phyloP scores from a whole-genome alignment of 148 eudicot genomes.

The Suaeda aralocaspica region DNA sequence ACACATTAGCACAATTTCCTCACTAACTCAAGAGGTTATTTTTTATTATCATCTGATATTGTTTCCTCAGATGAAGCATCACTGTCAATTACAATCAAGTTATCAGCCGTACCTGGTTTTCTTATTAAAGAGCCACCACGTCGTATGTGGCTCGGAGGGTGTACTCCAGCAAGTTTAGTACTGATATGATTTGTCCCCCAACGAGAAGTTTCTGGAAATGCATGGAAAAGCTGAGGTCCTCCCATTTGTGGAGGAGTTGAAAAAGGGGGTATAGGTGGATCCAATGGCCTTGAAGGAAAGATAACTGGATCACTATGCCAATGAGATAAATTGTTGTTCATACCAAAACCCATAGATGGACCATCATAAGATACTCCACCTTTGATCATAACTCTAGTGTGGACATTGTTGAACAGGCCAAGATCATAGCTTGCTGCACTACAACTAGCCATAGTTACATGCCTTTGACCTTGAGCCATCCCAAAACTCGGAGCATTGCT shows the following conservation, averaged over 20 bases:
- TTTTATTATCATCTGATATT: slow-evolving; percentile 41
- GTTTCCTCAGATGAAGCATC: slow-evolving; percentile 61
- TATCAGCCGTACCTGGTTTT: slow-evolving; percentile 16
- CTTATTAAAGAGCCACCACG: background rate
- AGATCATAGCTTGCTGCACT: slow-evolving; percentile 9
- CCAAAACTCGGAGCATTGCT: slow-evolving; percentile 16
- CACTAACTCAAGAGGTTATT: slow-evolving; percentile 12
- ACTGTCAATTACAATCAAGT: slow-evolving; percentile 40
- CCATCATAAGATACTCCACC: slow-evolving; percentile 15
- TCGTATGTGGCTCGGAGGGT: background rate
- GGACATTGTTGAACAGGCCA: slow-evolving; percentile 20
- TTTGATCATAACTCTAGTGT: slow-evolving; percentile 13
- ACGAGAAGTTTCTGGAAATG: slow-evolving; percentile 21
- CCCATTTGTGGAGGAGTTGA: slow-evolving; percentile 27
- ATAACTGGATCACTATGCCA: slow-evolving; percentile 38
- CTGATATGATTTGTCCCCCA: slow-evolving; percentile 11
- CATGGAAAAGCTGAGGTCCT: slow-evolving; percentile 20
- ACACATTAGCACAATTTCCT: slow-evolving; percentile 3
- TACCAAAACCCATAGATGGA: slow-evolving; percentile 11
- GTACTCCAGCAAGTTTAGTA: slow-evolving; percentile 3
- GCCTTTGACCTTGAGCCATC: slow-evolving; percentile 18
- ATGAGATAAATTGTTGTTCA: slow-evolving; percentile 28
- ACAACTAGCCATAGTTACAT: slow-evolving; percentile 21
- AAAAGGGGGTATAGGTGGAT: slow-evolving; percentile 18
- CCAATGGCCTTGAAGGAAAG: slow-evolving; percentile 14